Conservation (phyloP, 2,329 filamentous ascomycete genomes). For the Pezicula neosporulosa region DNA sequence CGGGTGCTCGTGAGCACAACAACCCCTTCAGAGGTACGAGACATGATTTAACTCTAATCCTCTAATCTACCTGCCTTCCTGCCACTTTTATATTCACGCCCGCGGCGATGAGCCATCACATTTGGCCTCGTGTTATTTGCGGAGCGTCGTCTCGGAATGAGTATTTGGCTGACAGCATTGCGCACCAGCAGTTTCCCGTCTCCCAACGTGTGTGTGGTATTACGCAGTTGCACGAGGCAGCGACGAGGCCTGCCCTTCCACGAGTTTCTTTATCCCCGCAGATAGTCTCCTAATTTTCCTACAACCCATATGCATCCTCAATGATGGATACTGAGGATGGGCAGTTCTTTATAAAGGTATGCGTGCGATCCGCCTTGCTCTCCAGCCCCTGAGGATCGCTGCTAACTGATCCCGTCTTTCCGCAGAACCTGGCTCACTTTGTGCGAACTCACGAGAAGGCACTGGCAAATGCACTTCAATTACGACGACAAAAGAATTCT, state of each 20-base stretch:
- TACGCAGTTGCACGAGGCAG: slow-evolving; percentile 14
- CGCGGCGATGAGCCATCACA: no score
- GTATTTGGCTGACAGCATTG: background rate
- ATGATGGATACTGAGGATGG: slow-evolving; percentile 75
- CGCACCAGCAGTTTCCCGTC: background rate
- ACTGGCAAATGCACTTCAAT: slow-evolving; percentile 89
- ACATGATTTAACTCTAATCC: no score
- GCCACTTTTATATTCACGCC: no score
- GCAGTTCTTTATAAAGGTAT: slow-evolving; percentile 82
- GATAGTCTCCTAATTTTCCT: slow-evolving; percentile 20
- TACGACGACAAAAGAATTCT: slow-evolving; percentile 67
- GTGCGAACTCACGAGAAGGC: slow-evolving; percentile 97
- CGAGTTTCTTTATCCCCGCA: slow-evolving; percentile 10
- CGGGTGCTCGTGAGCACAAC: no score
- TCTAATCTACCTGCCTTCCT: no score
- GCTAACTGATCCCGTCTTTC: slow-evolving; percentile 18
- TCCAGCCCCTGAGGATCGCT: background rate
- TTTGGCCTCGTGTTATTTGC: no score
- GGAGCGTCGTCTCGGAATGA: no score
- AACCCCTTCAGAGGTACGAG: no score
- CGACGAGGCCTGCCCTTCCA: slow-evolving; percentile 13
- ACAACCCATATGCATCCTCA: slow-evolving; percentile 42
- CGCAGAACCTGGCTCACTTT: slow-evolving; percentile 88
- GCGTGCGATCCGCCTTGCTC: slow-evolving; percentile 15
- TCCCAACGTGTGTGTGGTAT: background rate